These are phyloP conservation scores for Apiotrichum veenhuisii DNA, from an alignment of 1,284 basidiomycete species.

Conservation along the genomic window DNA sequence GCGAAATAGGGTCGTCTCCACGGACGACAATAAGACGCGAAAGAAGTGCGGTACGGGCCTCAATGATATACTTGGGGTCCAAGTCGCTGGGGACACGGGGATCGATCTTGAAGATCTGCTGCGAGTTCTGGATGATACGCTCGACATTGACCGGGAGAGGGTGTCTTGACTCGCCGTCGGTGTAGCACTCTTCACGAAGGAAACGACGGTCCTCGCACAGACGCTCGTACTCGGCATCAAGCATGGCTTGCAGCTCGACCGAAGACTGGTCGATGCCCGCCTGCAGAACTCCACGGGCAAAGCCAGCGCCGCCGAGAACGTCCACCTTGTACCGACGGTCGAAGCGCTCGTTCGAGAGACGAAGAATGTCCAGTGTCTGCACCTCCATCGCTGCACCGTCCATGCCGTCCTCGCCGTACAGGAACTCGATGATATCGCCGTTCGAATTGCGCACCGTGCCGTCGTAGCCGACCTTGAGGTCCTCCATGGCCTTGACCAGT, in stretches of 20 bases:
- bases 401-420: constrained; percentile 98
- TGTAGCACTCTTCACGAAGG: constrained; percentile 81
- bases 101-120: constrained; percentile 97
- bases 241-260: constrained; percentile 76
- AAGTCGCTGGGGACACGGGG: constrained; percentile 88
- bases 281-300: constrained; percentile 75
- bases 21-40: constrained; percentile 77
- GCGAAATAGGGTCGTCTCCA: constrained; percentile 71
- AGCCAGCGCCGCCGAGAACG: constrained; percentile 68
- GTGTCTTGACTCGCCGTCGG: constrained; percentile 65
- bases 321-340: constrained; percentile 89
- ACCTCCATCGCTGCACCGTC: constrained; percentile 97
- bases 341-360: constrained; percentile 77
- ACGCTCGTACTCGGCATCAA: constrained; percentile 84
- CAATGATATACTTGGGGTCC: constrained; percentile 80
- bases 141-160: constrained; percentile 89
- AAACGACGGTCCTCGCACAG: constrained; percentile 70
- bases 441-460: constrained; percentile 96
- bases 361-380: constrained; percentile 86
- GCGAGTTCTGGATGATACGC: constrained; percentile 91
- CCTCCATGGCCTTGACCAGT: constrained; percentile 95
- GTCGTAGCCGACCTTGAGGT: constrained; percentile 96
- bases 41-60: constrained; percentile 66
- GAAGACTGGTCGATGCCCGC: constrained; percentile 93
- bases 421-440: constrained; percentile 91